Evolutionary conservation across 1,139 yeast genomes (phyloP), one percentile per base, ranked within the genome.

Genomic region (Meyerozyma guilliermondii): DNA sequence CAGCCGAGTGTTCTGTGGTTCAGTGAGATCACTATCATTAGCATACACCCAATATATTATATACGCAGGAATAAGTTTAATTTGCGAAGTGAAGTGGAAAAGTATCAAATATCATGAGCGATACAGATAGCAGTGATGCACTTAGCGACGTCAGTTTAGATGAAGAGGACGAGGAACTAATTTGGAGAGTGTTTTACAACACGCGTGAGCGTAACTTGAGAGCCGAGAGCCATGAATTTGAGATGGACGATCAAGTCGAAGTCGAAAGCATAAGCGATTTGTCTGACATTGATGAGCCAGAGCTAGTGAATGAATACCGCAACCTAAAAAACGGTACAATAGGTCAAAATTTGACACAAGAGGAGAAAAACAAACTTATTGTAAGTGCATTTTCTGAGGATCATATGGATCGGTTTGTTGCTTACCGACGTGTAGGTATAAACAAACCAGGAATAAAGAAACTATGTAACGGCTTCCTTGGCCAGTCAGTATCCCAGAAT

Each of bases 351-450:
- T 51, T 68, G 36, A 48, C 53, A 8, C 73, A 71, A 39, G 76
- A 70, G 46, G 91, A 83, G 41, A 74, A 78, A 47, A 75, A 80
- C 58, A 75, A 86, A 49, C 56, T 89, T 23, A 65, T 91, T 48
- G 76, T 89, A 48, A 79, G 87, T 18, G 80, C 81, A 50, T 80
- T 92, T 57, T 83, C 85, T 46, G 79, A 78, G n/a, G 87, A 82
- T 33, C 97, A 92, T 58, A 83, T 87, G 83, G 83, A 83, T 47
- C 65, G 96, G 41, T 91, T 89, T 61, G 97, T 89, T 58, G 87
- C 87, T 10, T 89, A 83, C 59, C 75, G 96, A 50, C 72, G 98
- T 51, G 85, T 95, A 43, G 84, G 88, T 29, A 68, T 92, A 40
- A 88, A 86, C 55, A 81, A 85, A 49, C 78, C 83, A 2, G 88